Base-by-base conservation (phyloP, 192 early-diverging fungal species). In the Backusella australiensis region DNA sequence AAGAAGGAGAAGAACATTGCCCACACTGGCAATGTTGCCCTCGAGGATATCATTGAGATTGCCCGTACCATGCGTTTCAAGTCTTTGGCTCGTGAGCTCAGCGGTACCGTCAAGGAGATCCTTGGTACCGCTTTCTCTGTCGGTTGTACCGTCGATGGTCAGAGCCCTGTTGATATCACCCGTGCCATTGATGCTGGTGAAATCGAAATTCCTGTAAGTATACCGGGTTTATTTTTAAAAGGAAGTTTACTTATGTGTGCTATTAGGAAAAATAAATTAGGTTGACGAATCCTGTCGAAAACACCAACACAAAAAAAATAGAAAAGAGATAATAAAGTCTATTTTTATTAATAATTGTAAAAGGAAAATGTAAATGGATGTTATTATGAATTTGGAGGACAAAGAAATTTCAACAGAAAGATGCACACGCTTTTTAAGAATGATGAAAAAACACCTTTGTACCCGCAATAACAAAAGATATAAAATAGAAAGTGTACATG, bases 1-100 rank as follows among this genome's bases (percentile, higher is more conserved):
- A 99, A 99, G 94, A 99, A 99, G 96, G 98, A 99, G 87, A 99
- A 99, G 95, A 99, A 99, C 94, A 96, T 99, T 86, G 92, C 96
- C 88, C 97, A 99, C 91, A 89, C 83, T 82, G 97, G 97, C 78
- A 99, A 99, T 93, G 88, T 99, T 82, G 75, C 32, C 32, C 32
- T 32, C 32, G 32, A 32, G 32, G 32, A 32, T 32, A 32, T 32
- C 2, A 32, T 32, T 32, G 32, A 32, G 2, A 32, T 32, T 32
- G 32, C 32, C 32, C 32, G 32, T 32, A 32, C 32, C 32, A 32
- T 32, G 32, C 32, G 32, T 0, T 32, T 32, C 32, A 32, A 32
- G 32, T 32, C 32, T 32, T 32, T 32, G 95, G 96, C 86, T 4
- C 42, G 42, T 17, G 92, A 95, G 86, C 90, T 99, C 79, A 86